Conservation (phyloP, 495 filamentous ascomycete genomes). For the Penicillium malachiteum region DNA sequence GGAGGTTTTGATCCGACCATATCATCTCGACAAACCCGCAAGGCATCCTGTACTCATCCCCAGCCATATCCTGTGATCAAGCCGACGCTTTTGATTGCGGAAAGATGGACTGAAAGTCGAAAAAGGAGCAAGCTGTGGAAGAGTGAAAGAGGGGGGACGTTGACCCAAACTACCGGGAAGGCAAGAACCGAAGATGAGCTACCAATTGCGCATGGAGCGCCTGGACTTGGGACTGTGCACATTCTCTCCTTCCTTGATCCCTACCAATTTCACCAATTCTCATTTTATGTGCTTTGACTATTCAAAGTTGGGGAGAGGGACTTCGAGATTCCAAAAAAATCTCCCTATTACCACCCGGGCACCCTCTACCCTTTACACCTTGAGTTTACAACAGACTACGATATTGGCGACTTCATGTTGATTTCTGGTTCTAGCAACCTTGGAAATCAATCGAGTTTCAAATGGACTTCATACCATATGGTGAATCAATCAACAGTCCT, state of each 20-base stretch:
- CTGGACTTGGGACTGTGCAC: background rate
- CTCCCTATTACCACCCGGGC: too few relatives aligned
- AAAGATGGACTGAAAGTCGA: background rate
- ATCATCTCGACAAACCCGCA: background rate
- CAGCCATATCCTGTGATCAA: background rate
- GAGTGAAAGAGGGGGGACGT: slow-evolving; percentile 23
- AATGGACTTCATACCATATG: too few relatives aligned
- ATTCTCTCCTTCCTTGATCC: slow-evolving; percentile 2
- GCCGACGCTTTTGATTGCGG: background rate
- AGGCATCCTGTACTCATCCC: background rate
- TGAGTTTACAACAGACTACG: background rate
- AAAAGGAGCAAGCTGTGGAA: slow-evolving; percentile 21
- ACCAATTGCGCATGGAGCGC: background rate
- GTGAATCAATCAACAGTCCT: too few relatives aligned
- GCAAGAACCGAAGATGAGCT: slow-evolving; percentile 10
- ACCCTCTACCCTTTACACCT: background rate
- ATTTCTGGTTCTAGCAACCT: background rate
- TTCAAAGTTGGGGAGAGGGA: background rate
- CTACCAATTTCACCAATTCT: background rate
- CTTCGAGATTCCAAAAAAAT: background rate
- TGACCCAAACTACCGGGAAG: slow-evolving; percentile 22
- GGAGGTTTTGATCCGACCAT: slow-evolving; percentile 11
- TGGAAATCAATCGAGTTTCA: background rate
- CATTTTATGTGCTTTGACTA: background rate
- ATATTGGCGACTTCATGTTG: background rate